phyloP scores from a whole-genome alignment of 495 filamentous ascomycete species.

The Trichoderma reesei region DNA sequence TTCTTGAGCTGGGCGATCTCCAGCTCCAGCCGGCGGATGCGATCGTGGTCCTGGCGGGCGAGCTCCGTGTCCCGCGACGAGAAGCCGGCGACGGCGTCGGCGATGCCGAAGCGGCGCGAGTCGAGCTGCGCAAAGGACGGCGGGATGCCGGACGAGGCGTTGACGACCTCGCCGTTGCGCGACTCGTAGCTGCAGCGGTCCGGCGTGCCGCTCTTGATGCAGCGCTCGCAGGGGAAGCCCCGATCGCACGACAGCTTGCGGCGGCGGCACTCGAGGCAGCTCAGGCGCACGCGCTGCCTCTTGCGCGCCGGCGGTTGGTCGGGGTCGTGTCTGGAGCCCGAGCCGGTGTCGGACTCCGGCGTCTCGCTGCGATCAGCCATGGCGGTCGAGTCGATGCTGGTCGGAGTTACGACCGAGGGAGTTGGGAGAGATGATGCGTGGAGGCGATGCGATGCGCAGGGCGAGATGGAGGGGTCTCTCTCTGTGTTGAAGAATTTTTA shows the following conservation, averaged over 20 bases:
- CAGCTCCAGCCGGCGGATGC: conserved; percentile 39
- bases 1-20: conserved; percentile 38
- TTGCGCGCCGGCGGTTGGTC: conserved; percentile 30
- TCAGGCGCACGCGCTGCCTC: conserved; percentile 38
- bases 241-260: conserved; percentile 43
- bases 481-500: not conserved
- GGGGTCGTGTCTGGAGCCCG: not conserved
- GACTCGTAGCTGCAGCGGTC: conserved; percentile 42
- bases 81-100: conserved; percentile 18
- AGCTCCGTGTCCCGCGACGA: conserved; percentile 14
- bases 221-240: conserved; percentile 41
- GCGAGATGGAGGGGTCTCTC: conserved; percentile 4
- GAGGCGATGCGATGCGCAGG: not conserved
- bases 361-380: conserved; percentile 7
- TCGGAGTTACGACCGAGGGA: conserved; percentile 8
- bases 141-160: conserved; percentile 28
- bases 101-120: conserved; percentile 24
- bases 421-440: not conserved
- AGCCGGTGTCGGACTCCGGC: conserved; percentile 10
- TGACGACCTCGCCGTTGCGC: conserved; percentile 30
- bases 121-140: conserved; percentile 25
- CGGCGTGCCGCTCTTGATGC: conserved; percentile 39
- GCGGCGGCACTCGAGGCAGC: conserved; percentile 40
- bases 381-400: not conserved
- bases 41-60: conserved; percentile 30